Conservation (phyloP, 306 rosid genomes). For the Adenanthera pavonina region DNA sequence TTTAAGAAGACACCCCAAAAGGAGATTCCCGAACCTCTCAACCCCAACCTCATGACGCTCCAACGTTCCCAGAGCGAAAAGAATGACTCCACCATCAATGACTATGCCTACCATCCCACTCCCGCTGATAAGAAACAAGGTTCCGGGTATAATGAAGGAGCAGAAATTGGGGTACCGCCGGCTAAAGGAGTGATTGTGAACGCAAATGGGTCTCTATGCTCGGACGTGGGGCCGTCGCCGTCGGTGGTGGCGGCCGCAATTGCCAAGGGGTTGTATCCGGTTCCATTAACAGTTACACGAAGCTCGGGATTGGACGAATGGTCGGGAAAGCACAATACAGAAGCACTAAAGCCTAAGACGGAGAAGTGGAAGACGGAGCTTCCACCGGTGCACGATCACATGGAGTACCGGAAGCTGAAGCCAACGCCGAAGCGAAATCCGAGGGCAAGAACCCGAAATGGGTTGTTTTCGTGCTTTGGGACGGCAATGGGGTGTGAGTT, state of each 20-base stretch:
- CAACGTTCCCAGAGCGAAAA: slow-evolving; percentile 53
- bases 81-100: slow-evolving; percentile 41
- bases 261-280: slow-evolving; percentile 60
- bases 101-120: slow-evolving; percentile 1
- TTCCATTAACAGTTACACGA: slow-evolving; percentile 2
- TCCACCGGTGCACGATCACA: slow-evolving; percentile 52
- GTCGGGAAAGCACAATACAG: slow-evolving; percentile 57
- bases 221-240: slow-evolving; percentile 74
- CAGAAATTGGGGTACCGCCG: slow-evolving; percentile 20
- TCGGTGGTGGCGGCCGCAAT: slow-evolving; percentile 80
- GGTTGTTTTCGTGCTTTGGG: slow-evolving; percentile 79
- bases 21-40: background rate
- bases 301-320: slow-evolving; percentile 60
- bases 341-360: slow-evolving; percentile 71
- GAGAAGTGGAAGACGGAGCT: slow-evolving; percentile 75
- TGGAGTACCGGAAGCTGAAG: slow-evolving; percentile 7
- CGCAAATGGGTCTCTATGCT: slow-evolving; percentile 53
- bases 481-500: slow-evolving; percentile 65
- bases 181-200: slow-evolving; percentile 19
- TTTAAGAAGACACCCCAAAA: background rate
- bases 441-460: background rate
- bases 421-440: slow-evolving; percentile 9
- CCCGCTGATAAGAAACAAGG: slow-evolving; percentile 1
- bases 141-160: slow-evolving; percentile 25
- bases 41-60: slow-evolving; percentile 32